Base-by-base conservation (phyloP, 305 asterid genomes). In the Withania somnifera region DNA sequence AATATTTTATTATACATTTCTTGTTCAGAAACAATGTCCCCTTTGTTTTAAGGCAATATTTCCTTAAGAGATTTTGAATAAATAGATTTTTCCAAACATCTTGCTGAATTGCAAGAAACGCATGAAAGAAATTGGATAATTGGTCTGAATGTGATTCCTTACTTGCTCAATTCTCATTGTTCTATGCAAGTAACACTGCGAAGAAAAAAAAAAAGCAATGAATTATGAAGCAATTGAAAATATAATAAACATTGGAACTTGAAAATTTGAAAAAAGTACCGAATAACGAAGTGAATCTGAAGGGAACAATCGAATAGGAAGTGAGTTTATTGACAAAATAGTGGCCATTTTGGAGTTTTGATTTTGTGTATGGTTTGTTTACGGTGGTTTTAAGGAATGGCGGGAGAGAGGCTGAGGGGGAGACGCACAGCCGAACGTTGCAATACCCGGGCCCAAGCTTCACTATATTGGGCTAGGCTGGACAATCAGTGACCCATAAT, bases 211-310 rank as follows among this genome's bases (percentile, higher is more conserved):
- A 7, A 30, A 30, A 32, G 1, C 22, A 66, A 28, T 26, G 63
- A 75, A 50, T 50, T 0, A 28, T 11, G 45, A 15, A 15, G 9
- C 5, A 50, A 9, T 15, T 26, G 5, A 28, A 17, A 28, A 17
- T 11, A 5, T 50, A 1, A 75, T n/a, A 4, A 75, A 2, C 11
- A 63, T 34, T 83, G 53, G 10, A 30, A 54, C 4, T n/a, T 28
- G 4, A 78, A 45, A 64, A 51, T 32, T 40, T 24, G 26, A 24
- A 14, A 1, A 53, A 78, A 68, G 66, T 85, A 90, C 90, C 90
- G 89, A 86, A 73, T 75, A 84, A 80, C 63, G 77, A 26, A 30
- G 82, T 40, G 91, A 83, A 5, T 86, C 76, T 36, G 89, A 79
- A 34, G 66, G 85, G 42, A 87, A 85, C 82, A 85, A 86, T 82